These are phyloP conservation scores for Trichoderma polysporum DNA, from an alignment of 2,329 filamentous ascomycete species.

Conservation along the genomic window DNA sequence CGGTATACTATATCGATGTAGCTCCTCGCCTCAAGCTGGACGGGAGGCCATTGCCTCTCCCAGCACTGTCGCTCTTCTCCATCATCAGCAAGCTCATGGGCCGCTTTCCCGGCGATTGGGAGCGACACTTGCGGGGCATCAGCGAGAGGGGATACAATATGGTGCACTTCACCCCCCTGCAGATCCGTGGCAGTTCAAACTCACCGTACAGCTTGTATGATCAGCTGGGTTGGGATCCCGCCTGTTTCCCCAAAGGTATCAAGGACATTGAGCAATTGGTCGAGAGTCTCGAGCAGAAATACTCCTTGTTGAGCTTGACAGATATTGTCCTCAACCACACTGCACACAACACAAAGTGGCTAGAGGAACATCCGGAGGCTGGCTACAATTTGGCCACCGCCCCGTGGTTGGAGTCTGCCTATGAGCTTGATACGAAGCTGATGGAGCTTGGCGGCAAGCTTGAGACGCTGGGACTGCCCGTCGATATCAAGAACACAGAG, in stretches of 20 bases:
- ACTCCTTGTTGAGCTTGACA: slow-evolving; percentile 83
- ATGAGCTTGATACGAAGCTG: slow-evolving; percentile 59
- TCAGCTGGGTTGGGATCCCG: slow-evolving; percentile 81
- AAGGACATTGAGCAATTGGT: slow-evolving; percentile 76
- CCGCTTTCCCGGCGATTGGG: slow-evolving; percentile 84
- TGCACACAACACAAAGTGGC: slow-evolving; percentile 91
- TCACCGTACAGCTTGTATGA: slow-evolving; percentile 97
- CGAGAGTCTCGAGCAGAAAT: slow-evolving; percentile 76
- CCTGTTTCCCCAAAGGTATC: slow-evolving; percentile 81
- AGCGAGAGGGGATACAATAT: slow-evolving; percentile 95
- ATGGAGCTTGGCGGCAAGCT: slow-evolving; percentile 77
- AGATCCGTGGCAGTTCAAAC: slow-evolving; percentile 84
- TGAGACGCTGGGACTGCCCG: slow-evolving; percentile 70
- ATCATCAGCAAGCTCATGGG: slow-evolving; percentile 98
- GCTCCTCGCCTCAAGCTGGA: slow-evolving; percentile 76
- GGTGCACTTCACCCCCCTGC: slow-evolving; percentile 96
- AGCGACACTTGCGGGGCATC: slow-evolving; percentile 84
- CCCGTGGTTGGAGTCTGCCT: slow-evolving; percentile 69
- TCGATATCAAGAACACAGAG: slow-evolving; percentile 64
- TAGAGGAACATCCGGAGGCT: slow-evolving; percentile 89
- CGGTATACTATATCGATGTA: slow-evolving; percentile 90
- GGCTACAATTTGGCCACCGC: slow-evolving; percentile 94
- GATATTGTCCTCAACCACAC: slow-evolving; percentile 99
- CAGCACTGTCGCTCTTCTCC: slow-evolving; percentile 88
- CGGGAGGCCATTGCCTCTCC: slow-evolving; percentile 71